Evolutionary conservation across 2,329 filamentous ascomycete species (phyloP).

Genomic region (Pestalotiopsis sp.): DNA sequence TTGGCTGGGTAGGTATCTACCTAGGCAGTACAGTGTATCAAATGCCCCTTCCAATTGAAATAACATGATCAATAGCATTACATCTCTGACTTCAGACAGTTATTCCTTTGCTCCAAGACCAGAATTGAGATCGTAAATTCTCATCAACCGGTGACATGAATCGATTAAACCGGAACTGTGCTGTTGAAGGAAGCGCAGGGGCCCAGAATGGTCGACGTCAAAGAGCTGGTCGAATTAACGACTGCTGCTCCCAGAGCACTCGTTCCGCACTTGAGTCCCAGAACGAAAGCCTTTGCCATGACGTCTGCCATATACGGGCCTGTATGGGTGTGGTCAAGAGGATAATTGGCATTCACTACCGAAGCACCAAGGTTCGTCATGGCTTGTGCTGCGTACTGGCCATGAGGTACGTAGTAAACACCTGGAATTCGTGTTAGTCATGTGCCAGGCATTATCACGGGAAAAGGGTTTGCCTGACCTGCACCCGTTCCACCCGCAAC

Average conservation of each 20-base stretch:
- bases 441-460: background rate
- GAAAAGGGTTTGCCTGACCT: background rate
- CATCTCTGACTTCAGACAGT: no score
- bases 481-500: constrained; percentile 36
- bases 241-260: constrained; percentile 40
- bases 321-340: constrained; percentile 67
- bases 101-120: no score
- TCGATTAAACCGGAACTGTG: constrained; percentile 26
- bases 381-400: constrained; percentile 57
- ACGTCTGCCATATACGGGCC: constrained; percentile 57
- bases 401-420: constrained; percentile 62
- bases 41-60: no score
- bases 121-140: background rate
- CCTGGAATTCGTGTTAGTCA: constrained; percentile 28
- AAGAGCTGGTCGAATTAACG: constrained; percentile 34
- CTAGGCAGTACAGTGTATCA: no score
- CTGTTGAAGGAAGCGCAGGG: constrained; percentile 32
- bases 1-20: no score
- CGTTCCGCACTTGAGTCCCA: constrained; percentile 53
- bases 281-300: constrained; percentile 60
- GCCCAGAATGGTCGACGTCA: constrained; percentile 32
- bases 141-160: background rate
- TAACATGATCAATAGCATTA: no score
- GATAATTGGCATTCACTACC: constrained; percentile 56
- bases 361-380: constrained; percentile 52